Percentiles rank a stretch among this genome's conserved stretches.
These are phyloP conservation scores for Secale cereale DNA, from an alignment of 176 grass and related monocot species.

Conservation along the genomic window DNA sequence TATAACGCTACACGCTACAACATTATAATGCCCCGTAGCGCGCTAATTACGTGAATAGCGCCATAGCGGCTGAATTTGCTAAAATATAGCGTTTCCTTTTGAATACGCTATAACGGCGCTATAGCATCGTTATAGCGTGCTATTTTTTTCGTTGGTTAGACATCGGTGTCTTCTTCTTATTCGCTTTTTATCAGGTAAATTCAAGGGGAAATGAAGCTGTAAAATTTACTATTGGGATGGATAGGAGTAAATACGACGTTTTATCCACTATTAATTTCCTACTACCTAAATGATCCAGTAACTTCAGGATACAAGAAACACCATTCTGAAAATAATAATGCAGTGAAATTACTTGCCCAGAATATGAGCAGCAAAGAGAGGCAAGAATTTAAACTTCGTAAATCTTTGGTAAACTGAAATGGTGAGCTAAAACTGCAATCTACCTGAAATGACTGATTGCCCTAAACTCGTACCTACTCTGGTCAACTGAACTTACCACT, in stretches of 20 bases:
- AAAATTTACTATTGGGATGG: background rate
- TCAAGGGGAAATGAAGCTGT: background rate
- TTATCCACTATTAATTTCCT: background rate
- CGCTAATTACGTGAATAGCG: too few species aligned
- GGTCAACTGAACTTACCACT: slow-evolving; percentile 29
- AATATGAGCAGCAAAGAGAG: background rate
- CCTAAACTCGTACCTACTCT: slow-evolving; percentile 38
- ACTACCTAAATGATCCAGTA: background rate
- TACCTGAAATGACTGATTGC: slow-evolving; percentile 36
- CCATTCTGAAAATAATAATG: background rate
- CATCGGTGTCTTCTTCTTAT: background rate
- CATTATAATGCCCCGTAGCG: too few species aligned
- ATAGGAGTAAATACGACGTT: background rate
- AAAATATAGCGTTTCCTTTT: too few species aligned
- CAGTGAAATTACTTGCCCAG: background rate
- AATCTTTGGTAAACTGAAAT: background rate
- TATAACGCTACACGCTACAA: too few species aligned
- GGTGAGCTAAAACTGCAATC: background rate
- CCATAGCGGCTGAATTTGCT: too few species aligned
- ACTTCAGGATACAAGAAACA: background rate
- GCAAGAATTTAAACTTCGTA: background rate
- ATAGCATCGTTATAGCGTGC: too few species aligned
- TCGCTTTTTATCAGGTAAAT: background rate
- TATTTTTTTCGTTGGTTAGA: too few species aligned
- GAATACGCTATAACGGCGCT: too few species aligned